A percentile compares a stretch with the other conserved stretches of the same genome.
Evolutionary conservation across 305 asterid species (phyloP).

Genomic region (Fraxinus platypoda): DNA sequence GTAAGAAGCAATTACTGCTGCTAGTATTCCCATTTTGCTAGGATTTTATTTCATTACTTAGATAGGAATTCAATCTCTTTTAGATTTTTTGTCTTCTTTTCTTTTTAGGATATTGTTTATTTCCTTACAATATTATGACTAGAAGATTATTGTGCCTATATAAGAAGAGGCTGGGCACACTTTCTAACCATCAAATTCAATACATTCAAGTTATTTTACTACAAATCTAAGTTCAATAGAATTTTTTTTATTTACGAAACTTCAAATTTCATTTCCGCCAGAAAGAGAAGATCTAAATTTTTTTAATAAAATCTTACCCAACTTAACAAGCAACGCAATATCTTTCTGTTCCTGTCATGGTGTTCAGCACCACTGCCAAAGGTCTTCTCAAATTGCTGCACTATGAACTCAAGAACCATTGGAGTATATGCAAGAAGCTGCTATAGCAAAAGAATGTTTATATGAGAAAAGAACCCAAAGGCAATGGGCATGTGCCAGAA

Average conservation of each 20-base stretch:
- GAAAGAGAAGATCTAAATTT: background rate
- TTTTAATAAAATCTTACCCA: slow-evolving; percentile 59
- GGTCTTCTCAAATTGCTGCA: slow-evolving; percentile 62
- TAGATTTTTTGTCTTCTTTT: background rate
- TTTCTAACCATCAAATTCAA: slow-evolving; percentile 1
- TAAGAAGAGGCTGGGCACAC: background rate
- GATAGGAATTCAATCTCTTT: background rate
- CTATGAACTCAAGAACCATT: slow-evolving; percentile 74
- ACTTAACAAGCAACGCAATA: slow-evolving; percentile 85
- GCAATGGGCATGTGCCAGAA: slow-evolving; percentile 2
- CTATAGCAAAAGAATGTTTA: slow-evolving; percentile 29
- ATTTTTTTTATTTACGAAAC: background rate
- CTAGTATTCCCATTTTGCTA: background rate
- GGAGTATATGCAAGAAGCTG: slow-evolving; percentile 90
- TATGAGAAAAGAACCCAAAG: slow-evolving; percentile 30
- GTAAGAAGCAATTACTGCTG: background rate
- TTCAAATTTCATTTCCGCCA: background rate
- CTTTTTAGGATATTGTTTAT: background rate
- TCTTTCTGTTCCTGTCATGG: slow-evolving; percentile 63
- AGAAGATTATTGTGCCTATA: background rate
- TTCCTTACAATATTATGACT: background rate
- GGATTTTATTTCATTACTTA: background rate
- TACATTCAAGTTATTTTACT: background rate
- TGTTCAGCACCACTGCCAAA: slow-evolving; percentile 42
- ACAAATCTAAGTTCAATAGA: background rate